Percentiles rank a stretch among this genome's conserved stretches.
Conservation (phyloP, 192 early-diverging fungal species). For the Phlyctochytrium bullatum region DNA sequence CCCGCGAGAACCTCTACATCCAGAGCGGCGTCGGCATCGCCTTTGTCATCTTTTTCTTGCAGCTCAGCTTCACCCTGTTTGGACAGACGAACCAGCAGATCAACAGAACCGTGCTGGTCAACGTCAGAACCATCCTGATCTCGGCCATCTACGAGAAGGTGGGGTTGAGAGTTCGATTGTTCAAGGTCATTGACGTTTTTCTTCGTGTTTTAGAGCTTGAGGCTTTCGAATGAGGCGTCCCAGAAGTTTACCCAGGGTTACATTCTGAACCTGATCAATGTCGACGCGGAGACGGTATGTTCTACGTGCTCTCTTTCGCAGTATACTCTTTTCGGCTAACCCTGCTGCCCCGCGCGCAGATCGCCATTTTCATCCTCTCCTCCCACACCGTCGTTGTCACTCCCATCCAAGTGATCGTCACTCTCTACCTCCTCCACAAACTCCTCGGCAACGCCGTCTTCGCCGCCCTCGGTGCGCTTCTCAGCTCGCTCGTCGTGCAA, state of each 20-base stretch:
- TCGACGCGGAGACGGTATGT: slow-evolving; percentile 15
- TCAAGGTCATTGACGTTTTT: neutral
- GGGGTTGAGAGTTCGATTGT: too few species aligned
- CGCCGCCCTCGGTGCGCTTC: slow-evolving; percentile 11
- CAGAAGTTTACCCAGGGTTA: slow-evolving; percentile 10
- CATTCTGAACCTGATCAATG: slow-evolving; percentile 27
- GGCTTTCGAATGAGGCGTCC: neutral
- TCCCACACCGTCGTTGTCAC: slow-evolving; percentile 1
- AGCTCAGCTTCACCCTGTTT: neutral
- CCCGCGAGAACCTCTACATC: neutral
- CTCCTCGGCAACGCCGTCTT: slow-evolving; percentile 19
- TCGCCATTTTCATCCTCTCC: neutral
- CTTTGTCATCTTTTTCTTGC: neutral
- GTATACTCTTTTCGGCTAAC: neutral
- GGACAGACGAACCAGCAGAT: neutral
- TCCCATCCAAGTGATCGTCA: slow-evolving; percentile 15
- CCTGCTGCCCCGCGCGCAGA: neutral
- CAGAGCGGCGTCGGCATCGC: neutral
- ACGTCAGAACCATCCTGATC: slow-evolving; percentile 16
- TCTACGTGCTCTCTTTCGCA: slow-evolving; percentile 8
- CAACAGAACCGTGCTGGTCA: slow-evolving; percentile 8
- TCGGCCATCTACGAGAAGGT: slow-evolving; percentile 4
- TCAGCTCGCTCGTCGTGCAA: neutral
- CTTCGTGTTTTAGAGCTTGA: neutral
- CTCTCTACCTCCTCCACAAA: slow-evolving; percentile 16